Conservation (phyloP, 2,329 filamentous ascomycete species). For the Neoarthrinium moseri region DNA sequence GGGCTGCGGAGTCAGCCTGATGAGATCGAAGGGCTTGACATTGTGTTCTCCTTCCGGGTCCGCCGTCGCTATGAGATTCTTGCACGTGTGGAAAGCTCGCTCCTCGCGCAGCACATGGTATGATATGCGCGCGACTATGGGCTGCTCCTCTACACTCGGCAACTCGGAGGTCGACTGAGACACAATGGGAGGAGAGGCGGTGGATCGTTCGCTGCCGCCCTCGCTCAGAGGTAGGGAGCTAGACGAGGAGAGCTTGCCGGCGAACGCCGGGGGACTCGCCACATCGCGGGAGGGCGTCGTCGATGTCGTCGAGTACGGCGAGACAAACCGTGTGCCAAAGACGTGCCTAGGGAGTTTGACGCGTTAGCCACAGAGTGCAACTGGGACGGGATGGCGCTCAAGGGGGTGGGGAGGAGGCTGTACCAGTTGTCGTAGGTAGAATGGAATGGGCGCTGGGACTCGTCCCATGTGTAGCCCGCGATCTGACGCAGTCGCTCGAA, state of each 20-base stretch:
- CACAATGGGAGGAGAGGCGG: constrained; percentile 31
- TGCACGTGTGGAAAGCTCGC: constrained; percentile 81
- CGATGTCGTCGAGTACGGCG: constrained; percentile 44
- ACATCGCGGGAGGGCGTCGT: constrained; percentile 44
- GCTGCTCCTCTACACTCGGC: constrained; percentile 55
- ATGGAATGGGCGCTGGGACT: constrained; percentile 55
- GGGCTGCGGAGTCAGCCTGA: constrained; percentile 66
- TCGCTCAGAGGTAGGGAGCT: constrained; percentile 37
- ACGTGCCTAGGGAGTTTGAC: constrained; percentile 54
- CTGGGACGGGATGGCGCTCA: constrained; percentile 5
- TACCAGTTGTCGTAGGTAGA: constrained; percentile 88
- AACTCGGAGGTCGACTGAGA: constrained; percentile 43
- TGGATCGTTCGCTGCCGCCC: constrained; percentile 35
- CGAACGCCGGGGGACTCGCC: constrained; percentile 41
- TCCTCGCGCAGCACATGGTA: constrained; percentile 81
- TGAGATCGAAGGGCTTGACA: constrained; percentile 75
- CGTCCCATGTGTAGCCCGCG: constrained; percentile 75
- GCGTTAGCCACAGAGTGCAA: constrained; percentile 13
- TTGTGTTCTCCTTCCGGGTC: constrained; percentile 77
- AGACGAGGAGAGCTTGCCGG: constrained; percentile 38
- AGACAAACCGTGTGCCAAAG: constrained; percentile 60
- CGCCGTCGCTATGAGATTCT: constrained; percentile 66
- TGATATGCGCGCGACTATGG: constrained; percentile 79
- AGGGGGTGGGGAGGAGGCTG: constrained; percentile 14
- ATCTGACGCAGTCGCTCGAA: constrained; percentile 73